These are phyloP conservation scores for Fraxinus quadrangulata DNA, from an alignment of 257 asterid species.

Conservation along the genomic window DNA sequence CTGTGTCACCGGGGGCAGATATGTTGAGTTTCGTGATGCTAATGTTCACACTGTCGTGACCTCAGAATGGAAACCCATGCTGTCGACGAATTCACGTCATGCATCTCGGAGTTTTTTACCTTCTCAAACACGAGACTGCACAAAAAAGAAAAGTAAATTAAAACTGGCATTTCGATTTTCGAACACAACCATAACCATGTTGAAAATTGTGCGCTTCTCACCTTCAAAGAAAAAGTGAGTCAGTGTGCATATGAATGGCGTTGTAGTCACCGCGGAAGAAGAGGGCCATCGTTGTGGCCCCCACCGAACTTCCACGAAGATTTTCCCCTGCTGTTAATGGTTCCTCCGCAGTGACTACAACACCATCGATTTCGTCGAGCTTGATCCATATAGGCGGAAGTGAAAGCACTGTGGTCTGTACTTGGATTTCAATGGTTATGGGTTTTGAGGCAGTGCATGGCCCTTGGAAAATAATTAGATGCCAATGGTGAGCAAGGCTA, in stretches of 20 bases:
- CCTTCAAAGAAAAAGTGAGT: no score
- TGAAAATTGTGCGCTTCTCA: no score
- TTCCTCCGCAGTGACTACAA: constrained; percentile 57
- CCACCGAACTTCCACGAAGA: constrained; percentile 38
- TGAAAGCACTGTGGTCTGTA: constrained; percentile 45
- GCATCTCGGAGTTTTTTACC: constrained; percentile 26
- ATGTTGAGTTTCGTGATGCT: constrained; percentile 34
- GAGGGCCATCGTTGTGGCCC: constrained; percentile 6
- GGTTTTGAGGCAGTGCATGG: constrained; percentile 14
- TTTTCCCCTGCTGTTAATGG: constrained; percentile 56
- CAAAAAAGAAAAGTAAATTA: no score
- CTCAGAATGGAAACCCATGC: constrained; percentile 70
- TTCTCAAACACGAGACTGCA: constrained; percentile 47
- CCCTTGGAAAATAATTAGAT: no score
- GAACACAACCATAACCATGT: no score
- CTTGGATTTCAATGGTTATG: constrained; percentile 44
- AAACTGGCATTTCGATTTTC: no score
- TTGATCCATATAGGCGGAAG: constrained; percentile 46
- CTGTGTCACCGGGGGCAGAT: constrained; percentile 54
- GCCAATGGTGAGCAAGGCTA: constrained; percentile 33
- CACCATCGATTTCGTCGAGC: constrained; percentile 36
- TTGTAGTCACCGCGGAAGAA: constrained; percentile 31
- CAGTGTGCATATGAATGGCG: no score
- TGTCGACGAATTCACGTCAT: constrained; percentile 40
- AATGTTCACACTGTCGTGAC: constrained; percentile 40